Percentiles rank a stretch among this genome's conserved stretches.
phyloP scores from a whole-genome alignment of 441 rosid genomes.

The Populus trichocarpa region DNA sequence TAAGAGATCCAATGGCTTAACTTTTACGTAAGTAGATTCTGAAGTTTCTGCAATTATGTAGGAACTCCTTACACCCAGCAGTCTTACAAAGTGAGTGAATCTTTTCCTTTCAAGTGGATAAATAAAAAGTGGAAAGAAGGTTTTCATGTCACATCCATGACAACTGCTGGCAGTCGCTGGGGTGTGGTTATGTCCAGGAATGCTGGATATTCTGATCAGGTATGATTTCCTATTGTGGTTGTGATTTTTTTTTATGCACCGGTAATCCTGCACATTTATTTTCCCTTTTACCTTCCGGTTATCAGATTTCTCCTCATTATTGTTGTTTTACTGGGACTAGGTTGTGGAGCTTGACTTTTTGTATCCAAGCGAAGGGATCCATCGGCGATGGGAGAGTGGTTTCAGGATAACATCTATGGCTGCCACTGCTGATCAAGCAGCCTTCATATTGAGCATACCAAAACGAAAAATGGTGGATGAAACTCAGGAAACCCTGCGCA shows the following conservation, averaged over 20 bases:
- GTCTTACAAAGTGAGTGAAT: conserved; percentile 80
- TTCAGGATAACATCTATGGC: conserved; percentile 86
- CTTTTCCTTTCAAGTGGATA: conserved; percentile 85
- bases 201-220: conserved; percentile 79
- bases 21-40: neutral
- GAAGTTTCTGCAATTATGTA: conserved; percentile 26
- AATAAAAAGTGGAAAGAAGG: conserved; percentile 92
- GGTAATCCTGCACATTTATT: neutral
- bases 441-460: conserved; percentile 74
- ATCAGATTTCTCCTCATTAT: neutral
- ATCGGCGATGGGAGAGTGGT: conserved; percentile 76
- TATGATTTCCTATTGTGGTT: conserved; percentile 11
- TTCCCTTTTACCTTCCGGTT: conserved; percentile 4
- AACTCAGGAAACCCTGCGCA: conserved; percentile 91
- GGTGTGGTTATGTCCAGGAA: conserved; percentile 87
- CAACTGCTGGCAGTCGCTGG: conserved; percentile 80
- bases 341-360: conserved; percentile 92
- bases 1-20: neutral
- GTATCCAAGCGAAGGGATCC: conserved; percentile 85
- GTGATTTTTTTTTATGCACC: neutral
- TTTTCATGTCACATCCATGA: conserved; percentile 80
- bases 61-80: conserved; percentile 84
- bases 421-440: conserved; percentile 81
- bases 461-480: conserved; percentile 71
- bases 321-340: conserved; percentile 29